Conservation (phyloP, 2,329 filamentous ascomycete genomes). For the Aspergillus sp. region DNA sequence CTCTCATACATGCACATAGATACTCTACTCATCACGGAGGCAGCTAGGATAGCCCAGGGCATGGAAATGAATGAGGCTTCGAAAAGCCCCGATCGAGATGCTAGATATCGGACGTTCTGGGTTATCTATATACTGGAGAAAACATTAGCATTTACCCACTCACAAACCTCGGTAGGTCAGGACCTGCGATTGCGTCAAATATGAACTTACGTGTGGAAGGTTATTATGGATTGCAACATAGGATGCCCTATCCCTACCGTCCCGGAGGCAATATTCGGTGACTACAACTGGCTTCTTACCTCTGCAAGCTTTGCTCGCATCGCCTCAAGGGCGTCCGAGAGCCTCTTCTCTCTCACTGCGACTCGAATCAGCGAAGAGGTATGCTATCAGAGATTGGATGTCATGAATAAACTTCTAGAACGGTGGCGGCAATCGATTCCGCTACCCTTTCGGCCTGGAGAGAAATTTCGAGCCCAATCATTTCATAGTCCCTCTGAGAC, state of each 20-base stretch:
- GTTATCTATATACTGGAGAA: conserved; percentile 44
- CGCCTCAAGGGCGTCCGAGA: conserved; percentile 32
- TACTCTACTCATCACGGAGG: conserved; percentile 32
- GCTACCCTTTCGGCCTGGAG: conserved; percentile 29
- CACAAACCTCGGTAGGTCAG: conserved; percentile 33
- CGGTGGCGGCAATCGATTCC: conserved; percentile 34
- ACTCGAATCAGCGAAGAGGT: conserved; percentile 18
- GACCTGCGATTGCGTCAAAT: background rate
- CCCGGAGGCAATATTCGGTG: conserved; percentile 32
- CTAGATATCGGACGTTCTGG: conserved; percentile 38
- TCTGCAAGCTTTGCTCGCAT: conserved; percentile 33
- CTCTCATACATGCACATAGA: conserved; percentile 38
- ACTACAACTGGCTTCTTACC: conserved; percentile 38
- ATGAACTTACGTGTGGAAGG: conserved; percentile 14
- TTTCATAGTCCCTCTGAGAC: conserved; percentile 7
- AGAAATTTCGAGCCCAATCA: conserved; percentile 19
- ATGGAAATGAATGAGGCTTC: conserved; percentile 30
- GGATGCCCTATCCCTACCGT: conserved; percentile 34
- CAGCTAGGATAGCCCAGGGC: conserved; percentile 34
- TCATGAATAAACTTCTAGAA: conserved; percentile 25
- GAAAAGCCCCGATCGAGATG: conserved; percentile 11
- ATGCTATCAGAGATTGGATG: conserved; percentile 13
- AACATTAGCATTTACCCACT: conserved; percentile 30
- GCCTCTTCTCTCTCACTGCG: conserved; percentile 37
- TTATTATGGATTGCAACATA: conserved; percentile 39